phyloP scores from a whole-genome alignment of 2,329 filamentous ascomycete genomes.

The Sordariomycetes sp. region DNA sequence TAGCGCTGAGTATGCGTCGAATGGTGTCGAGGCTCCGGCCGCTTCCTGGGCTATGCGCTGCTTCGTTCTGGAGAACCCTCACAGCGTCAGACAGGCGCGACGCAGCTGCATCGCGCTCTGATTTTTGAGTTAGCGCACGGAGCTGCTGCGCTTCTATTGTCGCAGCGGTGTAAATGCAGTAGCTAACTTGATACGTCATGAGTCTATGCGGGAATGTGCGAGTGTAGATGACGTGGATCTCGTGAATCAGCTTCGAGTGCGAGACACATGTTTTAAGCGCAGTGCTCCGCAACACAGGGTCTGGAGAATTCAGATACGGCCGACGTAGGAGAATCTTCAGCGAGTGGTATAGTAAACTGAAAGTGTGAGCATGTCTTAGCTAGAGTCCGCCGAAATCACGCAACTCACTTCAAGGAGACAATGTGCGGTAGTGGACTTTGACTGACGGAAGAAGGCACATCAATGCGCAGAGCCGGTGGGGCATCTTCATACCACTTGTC shows the following conservation, averaged over 20 bases:
- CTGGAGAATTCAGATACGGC: conserved; percentile 2
- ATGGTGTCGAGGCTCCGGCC: conserved; percentile 8
- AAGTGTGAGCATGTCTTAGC: too few species aligned
- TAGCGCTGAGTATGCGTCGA: conserved; percentile 1
- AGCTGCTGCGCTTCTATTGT: conserved; percentile 7
- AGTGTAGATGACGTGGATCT: conserved; percentile 39
- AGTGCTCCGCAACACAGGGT: background rate
- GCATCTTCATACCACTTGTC: conserved; percentile 5
- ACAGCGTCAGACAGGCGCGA: conserved; percentile 3
- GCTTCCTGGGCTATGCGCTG: conserved; percentile 6
- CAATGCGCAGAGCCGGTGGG: conserved; percentile 4
- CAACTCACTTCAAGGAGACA: conserved; percentile 8
- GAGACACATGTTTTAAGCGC: background rate
- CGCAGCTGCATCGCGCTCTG: background rate
- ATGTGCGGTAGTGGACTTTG: conserved; percentile 8
- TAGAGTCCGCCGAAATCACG: too few species aligned
- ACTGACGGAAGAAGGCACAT: background rate
- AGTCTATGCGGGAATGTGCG: conserved; percentile 10
- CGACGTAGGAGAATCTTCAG: conserved; percentile 8
- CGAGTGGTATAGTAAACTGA: conserved; percentile 8
- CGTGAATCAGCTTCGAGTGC: conserved; percentile 56
- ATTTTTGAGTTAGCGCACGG: background rate
- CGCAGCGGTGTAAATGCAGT: conserved; percentile 11
- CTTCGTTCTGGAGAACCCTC: conserved; percentile 6
- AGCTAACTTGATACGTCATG: conserved; percentile 13